Evolutionary conservation across 73 alveolate genomes (phyloP).

Genomic region (Paramecium sonneborni): DNA sequence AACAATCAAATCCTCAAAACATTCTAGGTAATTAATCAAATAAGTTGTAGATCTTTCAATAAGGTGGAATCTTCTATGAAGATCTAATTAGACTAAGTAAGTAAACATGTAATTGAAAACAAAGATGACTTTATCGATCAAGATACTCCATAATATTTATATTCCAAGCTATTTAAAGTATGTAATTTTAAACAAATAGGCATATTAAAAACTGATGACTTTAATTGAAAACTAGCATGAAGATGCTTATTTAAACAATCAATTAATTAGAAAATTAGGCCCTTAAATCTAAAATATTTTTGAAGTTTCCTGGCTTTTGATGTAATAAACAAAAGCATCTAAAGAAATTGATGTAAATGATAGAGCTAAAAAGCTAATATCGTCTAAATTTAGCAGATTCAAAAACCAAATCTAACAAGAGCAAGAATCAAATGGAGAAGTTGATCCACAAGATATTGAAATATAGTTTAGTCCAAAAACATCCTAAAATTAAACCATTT

Average conservation of each 20-base stretch:
- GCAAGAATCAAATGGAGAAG: not conserved
- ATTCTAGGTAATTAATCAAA: not conserved
- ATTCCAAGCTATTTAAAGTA: not conserved
- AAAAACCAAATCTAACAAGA: not conserved
- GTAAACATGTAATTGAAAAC: not conserved
- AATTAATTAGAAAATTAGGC: not conserved
- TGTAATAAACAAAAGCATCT: not conserved
- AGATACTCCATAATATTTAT: not conserved
- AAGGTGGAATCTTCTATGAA: not conserved
- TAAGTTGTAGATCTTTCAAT: not conserved
- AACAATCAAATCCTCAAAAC: not conserved
- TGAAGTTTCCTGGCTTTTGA: not conserved
- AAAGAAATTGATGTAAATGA: not conserved
- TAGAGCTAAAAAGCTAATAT: not conserved
- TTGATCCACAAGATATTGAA: not conserved
- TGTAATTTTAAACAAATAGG: not conserved
- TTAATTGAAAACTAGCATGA: not conserved
- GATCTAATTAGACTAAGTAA: not conserved
- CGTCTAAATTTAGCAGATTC: not conserved
- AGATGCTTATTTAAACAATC: not conserved
- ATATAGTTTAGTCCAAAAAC: not conserved
- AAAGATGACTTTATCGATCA: not conserved
- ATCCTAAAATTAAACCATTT: not conserved
- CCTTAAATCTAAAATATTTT: not conserved
- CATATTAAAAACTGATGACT: not conserved